A percentile compares a stretch with the other conserved stretches of the same genome.
These are phyloP conservation scores for Leptomonas pyrrhocoris DNA, from an alignment of 208 protist species.

Conservation along the genomic window DNA sequence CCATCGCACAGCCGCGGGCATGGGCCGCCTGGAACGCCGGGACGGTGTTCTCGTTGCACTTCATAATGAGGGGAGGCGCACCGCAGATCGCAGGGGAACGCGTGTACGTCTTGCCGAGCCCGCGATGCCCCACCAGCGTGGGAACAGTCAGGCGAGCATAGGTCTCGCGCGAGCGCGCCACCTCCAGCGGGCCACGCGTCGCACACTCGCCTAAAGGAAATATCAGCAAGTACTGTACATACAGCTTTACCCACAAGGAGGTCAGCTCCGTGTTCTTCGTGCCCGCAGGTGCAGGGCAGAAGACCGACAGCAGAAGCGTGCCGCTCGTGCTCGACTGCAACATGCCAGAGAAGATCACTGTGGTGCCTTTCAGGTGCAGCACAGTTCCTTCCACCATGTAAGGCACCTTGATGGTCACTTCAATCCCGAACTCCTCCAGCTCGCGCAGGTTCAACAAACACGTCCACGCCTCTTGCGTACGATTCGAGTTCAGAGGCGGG, in stretches of 20 bases:
- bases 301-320: conserved; percentile 36
- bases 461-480: conserved; percentile 50
- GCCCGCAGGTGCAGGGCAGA: conserved; percentile 24
- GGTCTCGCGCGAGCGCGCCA: conserved; percentile 67
- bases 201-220: conserved; percentile 45
- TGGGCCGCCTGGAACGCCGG: conserved; percentile 75
- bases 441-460: conserved; percentile 39
- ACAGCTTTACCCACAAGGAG: conserved; percentile 53
- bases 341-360: conserved; percentile 47
- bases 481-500: conserved; percentile 28
- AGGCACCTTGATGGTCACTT: conserved; percentile 47
- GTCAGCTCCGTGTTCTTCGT: conserved; percentile 19
- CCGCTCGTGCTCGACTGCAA: conserved; percentile 44
- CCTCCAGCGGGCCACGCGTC: conserved; percentile 42
- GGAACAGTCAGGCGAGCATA: conserved; percentile 52
- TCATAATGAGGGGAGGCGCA: conserved; percentile 31
- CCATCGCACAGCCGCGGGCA: conserved; percentile 69
- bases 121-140: conserved; percentile 79
- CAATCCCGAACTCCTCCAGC: conserved; percentile 42
- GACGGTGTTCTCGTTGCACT: conserved; percentile 83
- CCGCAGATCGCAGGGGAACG: conserved; percentile 24
- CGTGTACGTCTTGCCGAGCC: conserved; percentile 82
- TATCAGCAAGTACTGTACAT: conserved; percentile 71
- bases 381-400: conserved; percentile 15
- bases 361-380: conserved; percentile 31